Evolutionary conservation across 2,329 filamentous ascomycete genomes (phyloP).

Genomic region (Cercospora zeae-maydis): DNA sequence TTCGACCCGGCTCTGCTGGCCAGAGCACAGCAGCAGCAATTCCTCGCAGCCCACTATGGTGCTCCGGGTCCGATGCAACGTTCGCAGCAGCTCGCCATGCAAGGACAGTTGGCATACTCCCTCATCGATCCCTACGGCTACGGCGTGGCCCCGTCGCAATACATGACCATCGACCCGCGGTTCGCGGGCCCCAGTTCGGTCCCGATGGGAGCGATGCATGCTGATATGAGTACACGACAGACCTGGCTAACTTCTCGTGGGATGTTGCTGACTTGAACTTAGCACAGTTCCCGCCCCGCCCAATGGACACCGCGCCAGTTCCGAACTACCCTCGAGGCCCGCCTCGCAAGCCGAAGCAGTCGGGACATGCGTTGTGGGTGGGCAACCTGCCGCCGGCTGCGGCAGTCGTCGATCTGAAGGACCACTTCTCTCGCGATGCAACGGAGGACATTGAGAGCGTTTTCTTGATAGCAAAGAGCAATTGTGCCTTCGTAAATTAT

Average conservation of each 20-base stretch:
- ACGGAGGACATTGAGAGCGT: conserved; percentile 75
- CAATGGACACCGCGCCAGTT: conserved; percentile 27
- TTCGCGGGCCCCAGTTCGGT: conserved; percentile 21
- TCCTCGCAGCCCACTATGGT: conserved; percentile 23
- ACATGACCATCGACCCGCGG: conserved; percentile 26
- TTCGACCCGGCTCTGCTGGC: conserved; percentile 22
- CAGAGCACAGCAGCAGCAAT: conserved; percentile 26
- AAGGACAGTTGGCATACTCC: conserved; percentile 23
- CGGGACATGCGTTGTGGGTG: conserved; percentile 90
- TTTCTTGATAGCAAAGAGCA: conserved; percentile 93
- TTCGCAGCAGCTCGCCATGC: conserved; percentile 21
- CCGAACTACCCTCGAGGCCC: conserved; percentile 55
- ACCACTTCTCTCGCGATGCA: conserved; percentile 80
- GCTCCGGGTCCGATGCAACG: conserved; percentile 18
- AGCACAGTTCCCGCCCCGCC: conserved; percentile 22
- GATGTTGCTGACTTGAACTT: conserved; percentile 1
- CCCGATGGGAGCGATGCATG: conserved; percentile 20
- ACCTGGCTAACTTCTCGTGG: neutral
- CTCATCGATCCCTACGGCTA: conserved; percentile 30
- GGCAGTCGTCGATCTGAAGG: conserved; percentile 77
- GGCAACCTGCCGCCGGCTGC: conserved; percentile 87
- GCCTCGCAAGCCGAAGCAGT: conserved; percentile 63
- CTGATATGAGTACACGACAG: conserved; percentile 18
- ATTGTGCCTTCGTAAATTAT: conserved; percentile 96
- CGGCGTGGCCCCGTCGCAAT: conserved; percentile 22